A percentile compares a stretch with the other conserved stretches of the same genome.
Evolutionary conservation across 805 yeast genomes (phyloP).

Genomic region (Saccharomyces mikatae): DNA sequence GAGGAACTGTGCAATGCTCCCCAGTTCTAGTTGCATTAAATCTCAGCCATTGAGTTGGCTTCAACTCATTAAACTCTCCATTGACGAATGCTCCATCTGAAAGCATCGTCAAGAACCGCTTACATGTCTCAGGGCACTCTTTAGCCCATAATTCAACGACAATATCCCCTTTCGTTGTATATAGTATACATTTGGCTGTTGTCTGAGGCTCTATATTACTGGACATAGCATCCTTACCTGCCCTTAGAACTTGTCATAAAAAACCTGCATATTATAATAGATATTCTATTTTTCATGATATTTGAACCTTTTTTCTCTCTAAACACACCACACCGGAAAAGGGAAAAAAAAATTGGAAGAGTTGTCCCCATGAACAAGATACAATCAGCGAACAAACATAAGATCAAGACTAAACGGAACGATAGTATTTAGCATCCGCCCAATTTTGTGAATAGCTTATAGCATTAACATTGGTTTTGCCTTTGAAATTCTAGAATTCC

Average conservation of each 20-base stretch:
- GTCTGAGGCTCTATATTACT: constrained; percentile 43
- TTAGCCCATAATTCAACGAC: constrained; percentile 62
- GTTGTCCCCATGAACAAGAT: neutral
- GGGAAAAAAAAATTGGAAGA: neutral
- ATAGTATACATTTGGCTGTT: constrained; percentile 47
- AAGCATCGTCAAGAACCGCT: constrained; percentile 44
- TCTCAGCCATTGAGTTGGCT: neutral
- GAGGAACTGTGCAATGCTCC: constrained; percentile 7
- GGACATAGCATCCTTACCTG: neutral
- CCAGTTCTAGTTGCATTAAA: neutral
- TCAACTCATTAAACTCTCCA: neutral
- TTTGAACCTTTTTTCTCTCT: neutral
- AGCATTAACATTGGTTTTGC: neutral
- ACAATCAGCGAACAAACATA: neutral
- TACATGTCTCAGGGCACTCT: constrained; percentile 46
- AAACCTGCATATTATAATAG: neutral
- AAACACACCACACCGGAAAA: neutral
- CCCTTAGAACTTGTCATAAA: neutral
- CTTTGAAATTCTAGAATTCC: neutral
- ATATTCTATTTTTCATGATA: neutral
- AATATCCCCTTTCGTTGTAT: constrained; percentile 51
- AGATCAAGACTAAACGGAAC: neutral
- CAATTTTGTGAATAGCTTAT: neutral
- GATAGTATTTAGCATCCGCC: neutral
- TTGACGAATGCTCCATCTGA: constrained; percentile 34